Evolutionary conservation across 306 rosid species (phyloP).

Genomic region (Rosa multiflora): DNA sequence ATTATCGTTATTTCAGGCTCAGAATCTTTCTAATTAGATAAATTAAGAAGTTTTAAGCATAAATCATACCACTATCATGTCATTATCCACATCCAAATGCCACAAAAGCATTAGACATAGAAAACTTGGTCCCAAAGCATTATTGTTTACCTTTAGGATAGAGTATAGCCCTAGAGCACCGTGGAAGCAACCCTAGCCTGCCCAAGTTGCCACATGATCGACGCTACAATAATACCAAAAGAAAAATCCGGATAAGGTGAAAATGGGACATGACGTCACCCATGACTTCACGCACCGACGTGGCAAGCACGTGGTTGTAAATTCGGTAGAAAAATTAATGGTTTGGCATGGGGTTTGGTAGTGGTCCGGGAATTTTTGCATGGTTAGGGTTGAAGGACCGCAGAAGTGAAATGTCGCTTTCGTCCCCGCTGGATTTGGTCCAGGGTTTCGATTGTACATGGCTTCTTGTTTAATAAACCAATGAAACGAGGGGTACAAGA

Average conservation of each 20-base stretch:
- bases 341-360: neutral
- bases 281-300: neutral
- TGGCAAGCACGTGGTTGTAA: conserved; percentile 2
- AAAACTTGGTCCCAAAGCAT: conserved; percentile 2
- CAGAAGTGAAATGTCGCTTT: conserved; percentile 16
- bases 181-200: neutral
- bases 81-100: neutral
- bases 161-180: neutral
- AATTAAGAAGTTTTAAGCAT: neutral
- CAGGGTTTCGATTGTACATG: neutral
- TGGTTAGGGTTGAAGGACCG: conserved; percentile 12
- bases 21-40: too few species aligned
- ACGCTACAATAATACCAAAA: neutral
- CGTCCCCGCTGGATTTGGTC: conserved; percentile 1
- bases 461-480: neutral
- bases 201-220: neutral
- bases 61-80: neutral
- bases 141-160: neutral
- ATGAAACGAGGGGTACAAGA: neutral
- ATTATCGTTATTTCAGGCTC: too few species aligned
- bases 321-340: neutral
- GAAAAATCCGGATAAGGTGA: neutral
- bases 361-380: neutral
- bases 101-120: neutral
- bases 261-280: neutral